These are phyloP conservation scores for Sarocladiaceae sp. DNA, from an alignment of 2,329 filamentous ascomycete genomes.

Conservation along the genomic window DNA sequence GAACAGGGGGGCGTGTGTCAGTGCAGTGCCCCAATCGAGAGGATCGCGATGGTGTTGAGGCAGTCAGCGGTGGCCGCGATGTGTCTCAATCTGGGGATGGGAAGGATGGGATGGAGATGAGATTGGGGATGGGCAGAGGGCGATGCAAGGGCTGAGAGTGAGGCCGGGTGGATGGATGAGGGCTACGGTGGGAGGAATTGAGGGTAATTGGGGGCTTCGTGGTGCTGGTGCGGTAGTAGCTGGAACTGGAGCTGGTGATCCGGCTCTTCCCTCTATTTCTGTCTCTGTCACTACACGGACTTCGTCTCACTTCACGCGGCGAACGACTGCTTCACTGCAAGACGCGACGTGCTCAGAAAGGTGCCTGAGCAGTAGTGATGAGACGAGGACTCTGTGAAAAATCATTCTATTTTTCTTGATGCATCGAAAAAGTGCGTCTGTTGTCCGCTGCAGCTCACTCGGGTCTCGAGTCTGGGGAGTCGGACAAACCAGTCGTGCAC, in stretches of 20 bases:
- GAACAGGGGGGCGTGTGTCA: background rate
- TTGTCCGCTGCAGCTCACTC: too few species aligned
- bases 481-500: background rate
- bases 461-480: background rate
- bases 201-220: background rate
- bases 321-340: background rate
- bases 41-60: constrained; percentile 8
- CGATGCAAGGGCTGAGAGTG: background rate
- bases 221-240: background rate
- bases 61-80: background rate
- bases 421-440: too few species aligned
- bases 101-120: background rate
- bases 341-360: too few species aligned
- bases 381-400: too few species aligned
- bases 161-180: background rate
- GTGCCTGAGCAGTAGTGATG: too few species aligned
- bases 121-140: background rate
- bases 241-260: constrained; percentile 1
- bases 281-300: background rate
- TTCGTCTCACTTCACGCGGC: background rate
- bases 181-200: background rate
- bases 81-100: background rate
- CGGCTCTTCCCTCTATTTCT: background rate
- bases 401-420: too few species aligned
- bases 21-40: background rate